Evolutionary conservation across 345 rosid genomes (phyloP), one percentile per base, ranked within the genome.

Genomic region (Rhizophora mangle): DNA sequence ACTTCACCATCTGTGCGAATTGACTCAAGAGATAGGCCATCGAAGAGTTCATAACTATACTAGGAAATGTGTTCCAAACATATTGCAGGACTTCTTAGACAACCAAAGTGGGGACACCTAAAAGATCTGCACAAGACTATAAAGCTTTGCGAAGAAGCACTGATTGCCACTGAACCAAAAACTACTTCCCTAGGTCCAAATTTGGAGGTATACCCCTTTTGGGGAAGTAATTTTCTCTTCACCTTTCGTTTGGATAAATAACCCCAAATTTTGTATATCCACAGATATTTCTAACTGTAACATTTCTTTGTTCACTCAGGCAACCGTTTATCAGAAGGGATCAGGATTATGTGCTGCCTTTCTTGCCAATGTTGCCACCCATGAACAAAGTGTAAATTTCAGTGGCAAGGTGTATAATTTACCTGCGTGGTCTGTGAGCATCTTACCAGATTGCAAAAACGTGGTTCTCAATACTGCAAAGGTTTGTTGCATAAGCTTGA

Each of bases 401-500:
- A 85, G 78, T 64, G 93, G 91, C 68, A 86, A 85, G 62, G 79
- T 95, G 67, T 91, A 94, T 71, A 72, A 22, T 68, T 76, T 94
- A 80, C 98, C 98, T 56, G 92, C 87, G 8, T 94, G 98, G 98
- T 91, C 98, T 18, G 98, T 94, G 65, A 94, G 98, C 90, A 89
- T 94, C 83, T 83, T 94, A 63, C 98, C 98, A 20, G 95, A 94
- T 79, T 91, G 98, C 90, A 91, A 88, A 72, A 91, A 80, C 55
- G 97, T 88, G 7, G 98, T 72, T 51, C 77, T 94, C 49, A 94
- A 94, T 72, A 91, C 97, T 16, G 97, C 98, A 62, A 91, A 94
- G 98, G 98, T 94, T 34, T 64, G 84, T 69, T 68, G 68, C 46
- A 2, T 74, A 59, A 61, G 21, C 68, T 61, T 54, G 71, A 51